phyloP scores from a whole-genome alignment of 2,329 filamentous ascomycete species.

The Trichoderma endophyticum region DNA sequence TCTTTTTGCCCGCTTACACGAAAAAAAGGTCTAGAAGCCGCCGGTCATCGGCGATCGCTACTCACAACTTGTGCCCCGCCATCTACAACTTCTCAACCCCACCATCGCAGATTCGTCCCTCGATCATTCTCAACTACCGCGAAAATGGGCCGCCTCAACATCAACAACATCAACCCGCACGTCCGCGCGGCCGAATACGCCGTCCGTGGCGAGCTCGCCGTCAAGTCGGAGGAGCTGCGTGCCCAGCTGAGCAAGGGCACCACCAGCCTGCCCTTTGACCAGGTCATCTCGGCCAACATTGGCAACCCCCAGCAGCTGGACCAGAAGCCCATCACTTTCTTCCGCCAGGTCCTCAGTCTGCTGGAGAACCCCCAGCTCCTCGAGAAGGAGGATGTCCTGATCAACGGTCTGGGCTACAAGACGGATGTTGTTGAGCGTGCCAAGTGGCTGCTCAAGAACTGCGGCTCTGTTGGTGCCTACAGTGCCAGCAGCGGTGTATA shows the following conservation, averaged over 20 bases:
- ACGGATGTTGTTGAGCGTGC: conserved; percentile 84
- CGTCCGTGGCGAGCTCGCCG: conserved; percentile 90
- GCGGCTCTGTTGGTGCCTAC: conserved; percentile 93
- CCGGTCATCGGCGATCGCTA: conserved; percentile 16
- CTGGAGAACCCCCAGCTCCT: conserved; percentile 86
- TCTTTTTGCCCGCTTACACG: not conserved
- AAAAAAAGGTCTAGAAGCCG: conserved; percentile 9
- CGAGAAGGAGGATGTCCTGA: conserved; percentile 76
- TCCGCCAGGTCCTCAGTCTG: conserved; percentile 91
- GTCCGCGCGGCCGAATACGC: conserved; percentile 89
- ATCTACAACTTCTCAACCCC: conserved; percentile 24
- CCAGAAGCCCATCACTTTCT: conserved; percentile 99
- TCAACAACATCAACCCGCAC: conserved; percentile 89
- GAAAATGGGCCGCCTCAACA: conserved; percentile 54
- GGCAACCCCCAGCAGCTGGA: conserved; percentile 98
- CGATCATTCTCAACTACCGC: conserved; percentile 21
- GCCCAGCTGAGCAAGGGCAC: conserved; percentile 63
- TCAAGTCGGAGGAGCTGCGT: conserved; percentile 89
- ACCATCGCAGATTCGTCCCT: conserved; percentile 33
- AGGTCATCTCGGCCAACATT: conserved; percentile 96
- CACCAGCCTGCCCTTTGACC: conserved; percentile 70
- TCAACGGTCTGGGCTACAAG: conserved; percentile 78
- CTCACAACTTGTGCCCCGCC: conserved; percentile 20
- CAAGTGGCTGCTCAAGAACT: conserved; percentile 72
- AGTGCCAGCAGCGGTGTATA: conserved; percentile 89